A percentile compares a stretch with the other conserved stretches of the same genome.
Evolutionary conservation across 139 green algal species (phyloP).

Genomic region (Mesostigma viride): DNA sequence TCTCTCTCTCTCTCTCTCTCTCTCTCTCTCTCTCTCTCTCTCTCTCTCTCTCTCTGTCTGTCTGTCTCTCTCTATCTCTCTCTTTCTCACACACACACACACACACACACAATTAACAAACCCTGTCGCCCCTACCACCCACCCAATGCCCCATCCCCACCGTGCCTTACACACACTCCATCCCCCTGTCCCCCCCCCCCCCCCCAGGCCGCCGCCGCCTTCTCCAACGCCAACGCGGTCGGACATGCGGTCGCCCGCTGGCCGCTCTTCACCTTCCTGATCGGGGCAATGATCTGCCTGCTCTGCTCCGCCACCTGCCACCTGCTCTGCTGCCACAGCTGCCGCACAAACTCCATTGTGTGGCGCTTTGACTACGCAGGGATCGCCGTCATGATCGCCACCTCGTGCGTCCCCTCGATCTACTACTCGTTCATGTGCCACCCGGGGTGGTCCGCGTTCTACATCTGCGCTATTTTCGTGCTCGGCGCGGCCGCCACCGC

Average conservation of each 20-base stretch:
- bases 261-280: constrained; percentile 73
- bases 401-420: constrained; percentile 78
- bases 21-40: too few species aligned
- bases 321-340: constrained; percentile 72
- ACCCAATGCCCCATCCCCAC: too few species aligned
- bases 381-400: constrained; percentile 84
- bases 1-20: too few species aligned
- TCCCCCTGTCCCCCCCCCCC: too few species aligned
- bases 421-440: constrained; percentile 91
- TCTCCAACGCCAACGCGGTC: too few species aligned
- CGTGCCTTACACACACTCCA: too few species aligned
- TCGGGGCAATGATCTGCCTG: constrained; percentile 80
- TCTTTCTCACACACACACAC: too few species aligned
- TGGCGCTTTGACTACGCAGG: constrained; percentile 78
- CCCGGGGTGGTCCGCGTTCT: constrained; percentile 52
- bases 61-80: too few species aligned
- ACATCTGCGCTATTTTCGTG: constrained; percentile 54
- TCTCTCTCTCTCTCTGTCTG: too few species aligned
- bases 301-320: constrained; percentile 69
- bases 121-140: too few species aligned
- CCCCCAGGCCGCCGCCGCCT: too few species aligned
- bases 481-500: constrained; percentile 54
- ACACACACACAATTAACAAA: too few species aligned
- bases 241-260: constrained; percentile 38
- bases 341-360: constrained; percentile 13